Conservation (phyloP, 2,329 filamentous ascomycete genomes). For the Neonectria neomacrospora region DNA sequence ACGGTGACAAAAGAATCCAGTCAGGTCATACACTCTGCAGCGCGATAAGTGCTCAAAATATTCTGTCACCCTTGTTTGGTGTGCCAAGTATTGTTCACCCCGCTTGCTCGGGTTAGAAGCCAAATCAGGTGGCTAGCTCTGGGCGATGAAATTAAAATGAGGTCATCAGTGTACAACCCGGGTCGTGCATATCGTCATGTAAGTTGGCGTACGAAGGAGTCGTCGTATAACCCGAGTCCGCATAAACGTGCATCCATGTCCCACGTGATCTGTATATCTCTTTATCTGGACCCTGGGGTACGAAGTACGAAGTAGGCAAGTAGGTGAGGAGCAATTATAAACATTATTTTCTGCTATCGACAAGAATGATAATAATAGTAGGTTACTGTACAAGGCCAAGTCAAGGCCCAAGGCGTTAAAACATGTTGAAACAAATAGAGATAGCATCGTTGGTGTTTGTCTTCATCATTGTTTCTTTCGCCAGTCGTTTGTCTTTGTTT, state of each 20-base stretch:
- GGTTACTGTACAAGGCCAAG: constrained; percentile 5
- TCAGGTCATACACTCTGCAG: too few relatives aligned
- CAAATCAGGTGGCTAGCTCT: background rate
- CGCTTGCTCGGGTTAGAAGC: background rate
- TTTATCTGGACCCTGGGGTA: background rate
- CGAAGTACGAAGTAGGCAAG: background rate
- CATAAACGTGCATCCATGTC: background rate
- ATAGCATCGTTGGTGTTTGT: background rate
- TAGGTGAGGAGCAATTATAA: background rate
- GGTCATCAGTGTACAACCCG: background rate
- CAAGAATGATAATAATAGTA: constrained; percentile 1
- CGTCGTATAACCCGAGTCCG: background rate
- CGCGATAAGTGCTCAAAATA: too few relatives aligned
- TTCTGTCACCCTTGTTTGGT: too few relatives aligned
- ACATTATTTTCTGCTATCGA: background rate
- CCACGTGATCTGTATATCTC: background rate
- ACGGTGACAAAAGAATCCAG: too few relatives aligned
- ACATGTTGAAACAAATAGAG: background rate
- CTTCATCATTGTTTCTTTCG: background rate
- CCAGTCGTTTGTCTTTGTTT: constrained; percentile 3
- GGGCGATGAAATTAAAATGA: background rate
- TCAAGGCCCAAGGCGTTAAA: too few relatives aligned
- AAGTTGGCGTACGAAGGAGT: background rate
- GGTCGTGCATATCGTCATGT: background rate
- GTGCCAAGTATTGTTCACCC: too few relatives aligned